Percentiles rank a stretch among this genome's conserved stretches.
phyloP scores from a whole-genome alignment of 371 early-diverging fungal genomes.

The Antonospora locustae region DNA sequence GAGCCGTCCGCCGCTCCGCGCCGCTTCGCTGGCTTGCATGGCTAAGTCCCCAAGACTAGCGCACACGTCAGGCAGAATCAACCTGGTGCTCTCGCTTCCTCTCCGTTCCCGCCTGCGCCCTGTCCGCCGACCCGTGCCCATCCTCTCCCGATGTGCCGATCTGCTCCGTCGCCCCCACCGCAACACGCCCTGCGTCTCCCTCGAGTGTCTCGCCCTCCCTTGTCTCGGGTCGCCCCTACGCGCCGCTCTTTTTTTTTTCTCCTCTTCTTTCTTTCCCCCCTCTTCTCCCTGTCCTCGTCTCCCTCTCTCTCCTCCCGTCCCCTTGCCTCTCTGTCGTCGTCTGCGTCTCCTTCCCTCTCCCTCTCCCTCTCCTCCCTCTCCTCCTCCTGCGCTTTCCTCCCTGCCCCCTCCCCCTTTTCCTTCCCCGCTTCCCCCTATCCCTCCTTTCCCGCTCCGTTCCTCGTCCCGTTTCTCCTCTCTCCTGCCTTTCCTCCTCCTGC shows the following conservation, averaged over 20 bases:
- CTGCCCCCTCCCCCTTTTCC: neutral
- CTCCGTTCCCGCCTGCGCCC: neutral
- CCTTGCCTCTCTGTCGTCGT: neutral
- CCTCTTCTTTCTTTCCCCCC: neutral
- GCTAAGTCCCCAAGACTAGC: slow-evolving; percentile 36
- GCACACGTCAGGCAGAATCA: slow-evolving; percentile 43
- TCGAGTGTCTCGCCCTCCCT: neutral
- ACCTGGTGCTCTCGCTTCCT: slow-evolving; percentile 22
- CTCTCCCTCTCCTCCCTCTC: neutral
- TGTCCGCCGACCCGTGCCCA: neutral
- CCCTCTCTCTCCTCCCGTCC: neutral
- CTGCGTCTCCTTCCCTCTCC: neutral
- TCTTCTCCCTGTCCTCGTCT: slow-evolving; percentile 3
- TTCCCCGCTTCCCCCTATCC: too few relatives aligned
- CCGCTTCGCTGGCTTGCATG: slow-evolving; percentile 22
- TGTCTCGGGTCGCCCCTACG: neutral
- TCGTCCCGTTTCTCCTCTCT: neutral
- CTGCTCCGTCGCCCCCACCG: neutral
- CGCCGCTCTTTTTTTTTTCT: neutral
- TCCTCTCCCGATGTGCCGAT: neutral
- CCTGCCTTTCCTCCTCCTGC: too few relatives aligned
- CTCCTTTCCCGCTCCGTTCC: neutral
- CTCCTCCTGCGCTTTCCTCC: neutral
- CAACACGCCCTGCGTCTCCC: neutral
- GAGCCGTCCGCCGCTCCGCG: slow-evolving; percentile 29